Conservation (phyloP, 2,329 filamentous ascomycete genomes). For the Elsinoe australis region DNA sequence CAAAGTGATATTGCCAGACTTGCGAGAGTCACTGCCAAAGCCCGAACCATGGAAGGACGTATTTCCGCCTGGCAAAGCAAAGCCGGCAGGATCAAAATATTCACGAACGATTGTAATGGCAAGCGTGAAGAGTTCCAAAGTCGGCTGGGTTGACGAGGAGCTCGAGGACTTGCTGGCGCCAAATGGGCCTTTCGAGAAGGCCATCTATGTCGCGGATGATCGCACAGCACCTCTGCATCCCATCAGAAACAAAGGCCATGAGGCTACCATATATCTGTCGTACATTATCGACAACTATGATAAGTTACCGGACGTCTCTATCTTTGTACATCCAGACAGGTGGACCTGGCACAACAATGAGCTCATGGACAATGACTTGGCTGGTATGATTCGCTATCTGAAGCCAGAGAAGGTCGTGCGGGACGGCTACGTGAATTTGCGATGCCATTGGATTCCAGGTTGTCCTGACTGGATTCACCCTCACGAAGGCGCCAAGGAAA, state of each 20-base stretch:
- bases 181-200: conserved; percentile 32
- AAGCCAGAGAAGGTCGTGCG: conserved; percentile 40
- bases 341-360: conserved; percentile 53
- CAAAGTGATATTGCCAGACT: conserved; percentile 22
- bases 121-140: conserved; percentile 45
- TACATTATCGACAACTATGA: conserved; percentile 58
- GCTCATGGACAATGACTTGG: conserved; percentile 38
- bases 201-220: conserved; percentile 49
- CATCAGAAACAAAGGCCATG: conserved; percentile 49
- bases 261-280: conserved; percentile 55
- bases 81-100: conserved; percentile 44
- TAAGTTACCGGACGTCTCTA: conserved; percentile 48
- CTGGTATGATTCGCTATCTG: conserved; percentile 40
- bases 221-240: conserved; percentile 41
- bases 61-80: conserved; percentile 31
- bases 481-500: conserved; percentile 30
- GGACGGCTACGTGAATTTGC: conserved; percentile 49
- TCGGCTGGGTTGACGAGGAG: conserved; percentile 47
- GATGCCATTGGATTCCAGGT: conserved; percentile 48
- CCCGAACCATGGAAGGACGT: conserved; percentile 16
- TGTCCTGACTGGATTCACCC: conserved; percentile 50
- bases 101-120: conserved; percentile 50
- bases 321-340: conserved; percentile 57
- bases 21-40: conserved; percentile 19
- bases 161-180: conserved; percentile 37